Percentiles rank a stretch among this genome's conserved stretches.
phyloP scores from a whole-genome alignment of 2,329 filamentous ascomycete genomes.

The Trichoderma cornu-damae region DNA sequence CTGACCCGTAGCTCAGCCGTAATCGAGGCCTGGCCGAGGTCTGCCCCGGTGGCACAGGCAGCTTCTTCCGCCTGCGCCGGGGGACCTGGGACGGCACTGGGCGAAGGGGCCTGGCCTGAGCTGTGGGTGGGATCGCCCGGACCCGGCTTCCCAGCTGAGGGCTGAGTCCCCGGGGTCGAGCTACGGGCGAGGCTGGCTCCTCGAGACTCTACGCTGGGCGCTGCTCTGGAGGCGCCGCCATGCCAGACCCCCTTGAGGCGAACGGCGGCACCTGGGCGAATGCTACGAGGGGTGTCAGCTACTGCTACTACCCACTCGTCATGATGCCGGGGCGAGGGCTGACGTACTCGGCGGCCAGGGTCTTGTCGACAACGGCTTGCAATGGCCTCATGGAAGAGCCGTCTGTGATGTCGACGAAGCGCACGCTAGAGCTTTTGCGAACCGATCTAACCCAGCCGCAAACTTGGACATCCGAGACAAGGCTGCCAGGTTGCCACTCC shows the following conservation, averaged over 20 bases:
- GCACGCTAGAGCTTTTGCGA: slow-evolving; percentile 75
- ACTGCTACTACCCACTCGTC: slow-evolving; percentile 10
- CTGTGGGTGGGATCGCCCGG: not conserved
- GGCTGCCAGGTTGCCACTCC: slow-evolving; percentile 40
- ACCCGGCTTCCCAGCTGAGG: not conserved
- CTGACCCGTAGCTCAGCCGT: slow-evolving; percentile 67
- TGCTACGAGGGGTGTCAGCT: slow-evolving; percentile 42
- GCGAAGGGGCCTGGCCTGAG: not conserved
- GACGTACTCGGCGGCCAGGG: slow-evolving; percentile 66
- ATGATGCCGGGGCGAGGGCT: slow-evolving; percentile 16
- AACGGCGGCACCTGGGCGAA: slow-evolving; percentile 77
- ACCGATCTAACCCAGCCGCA: slow-evolving; percentile 80
- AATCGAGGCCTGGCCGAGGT: not conserved
- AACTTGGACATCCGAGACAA: slow-evolving; percentile 52
- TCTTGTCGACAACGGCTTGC: slow-evolving; percentile 73
- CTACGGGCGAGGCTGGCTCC: slow-evolving; percentile 1
- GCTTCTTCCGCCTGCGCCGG: not conserved
- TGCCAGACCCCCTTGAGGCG: slow-evolving; percentile 72
- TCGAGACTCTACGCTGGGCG: slow-evolving; percentile 1
- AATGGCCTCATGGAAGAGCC: slow-evolving; percentile 74
- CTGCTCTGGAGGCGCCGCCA: slow-evolving; percentile 20
- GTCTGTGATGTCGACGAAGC: slow-evolving; percentile 82
- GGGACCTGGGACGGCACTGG: not conserved
- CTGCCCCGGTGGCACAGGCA: not conserved
- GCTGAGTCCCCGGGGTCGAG: not conserved